Percentiles rank a stretch among this genome's conserved stretches.
Conservation (phyloP, 2,329 filamentous ascomycete genomes). For the Alternaria longipes region DNA sequence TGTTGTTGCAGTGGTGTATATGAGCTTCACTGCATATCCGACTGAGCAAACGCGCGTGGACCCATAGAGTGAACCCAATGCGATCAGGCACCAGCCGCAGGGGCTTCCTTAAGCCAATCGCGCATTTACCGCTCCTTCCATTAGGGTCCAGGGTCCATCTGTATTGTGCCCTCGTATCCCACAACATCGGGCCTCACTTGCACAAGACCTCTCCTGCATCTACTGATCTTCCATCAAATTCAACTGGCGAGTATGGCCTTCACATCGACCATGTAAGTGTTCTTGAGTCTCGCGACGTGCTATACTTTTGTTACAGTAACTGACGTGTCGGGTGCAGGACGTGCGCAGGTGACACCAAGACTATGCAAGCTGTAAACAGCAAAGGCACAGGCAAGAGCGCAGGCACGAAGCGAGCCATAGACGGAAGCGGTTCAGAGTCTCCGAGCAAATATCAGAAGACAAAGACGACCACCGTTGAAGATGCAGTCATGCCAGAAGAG, state of each 20-base stretch:
- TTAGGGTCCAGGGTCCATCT: neutral
- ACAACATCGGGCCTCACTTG: slow-evolving; percentile 17
- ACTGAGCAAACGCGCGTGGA: neutral
- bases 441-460: slow-evolving; percentile 18
- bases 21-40: neutral
- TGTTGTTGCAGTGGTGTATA: neutral
- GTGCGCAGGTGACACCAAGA: slow-evolving; percentile 2
- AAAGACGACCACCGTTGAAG: neutral
- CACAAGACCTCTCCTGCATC: slow-evolving; percentile 17
- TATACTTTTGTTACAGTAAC: neutral
- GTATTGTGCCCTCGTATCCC: slow-evolving; percentile 1
- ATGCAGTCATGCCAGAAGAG: neutral
- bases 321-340: slow-evolving; percentile 17
- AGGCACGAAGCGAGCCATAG: slow-evolving; percentile 11
- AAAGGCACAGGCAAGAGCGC: slow-evolving; percentile 11
- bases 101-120: neutral
- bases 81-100: slow-evolving; percentile 11
- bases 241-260: neutral
- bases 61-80: neutral
- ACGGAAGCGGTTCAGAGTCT: neutral
- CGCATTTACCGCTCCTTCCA: slow-evolving; percentile 10
- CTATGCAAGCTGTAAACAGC: neutral
- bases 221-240: neutral
- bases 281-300: neutral
- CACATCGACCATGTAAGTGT: slow-evolving; percentile 12